Percentiles rank a stretch among this genome's conserved stretches.
Conservation (phyloP, 2,329 filamentous ascomycete species). For the Fusarium papillatum region DNA sequence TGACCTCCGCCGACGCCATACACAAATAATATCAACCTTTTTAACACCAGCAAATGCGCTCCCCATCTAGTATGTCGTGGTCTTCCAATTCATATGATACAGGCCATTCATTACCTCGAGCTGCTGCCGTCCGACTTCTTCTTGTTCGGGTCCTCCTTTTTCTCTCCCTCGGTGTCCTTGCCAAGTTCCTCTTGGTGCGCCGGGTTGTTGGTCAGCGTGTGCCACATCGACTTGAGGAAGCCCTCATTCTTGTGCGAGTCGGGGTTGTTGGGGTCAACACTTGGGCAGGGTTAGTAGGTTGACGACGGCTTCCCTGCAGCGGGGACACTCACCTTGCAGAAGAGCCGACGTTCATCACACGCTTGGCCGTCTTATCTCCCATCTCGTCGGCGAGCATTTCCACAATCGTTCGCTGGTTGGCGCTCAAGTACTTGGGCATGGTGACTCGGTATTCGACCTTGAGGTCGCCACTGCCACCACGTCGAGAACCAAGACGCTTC, state of each 20-base stretch:
- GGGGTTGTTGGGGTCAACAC: constrained; percentile 44
- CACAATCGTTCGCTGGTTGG: constrained; percentile 92
- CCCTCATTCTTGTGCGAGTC: constrained; percentile 83
- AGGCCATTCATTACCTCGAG: constrained; percentile 42
- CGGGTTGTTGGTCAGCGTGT: constrained; percentile 86
- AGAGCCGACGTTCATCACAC: constrained; percentile 85
- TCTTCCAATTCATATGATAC: constrained; percentile 38
- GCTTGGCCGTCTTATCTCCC: constrained; percentile 90
- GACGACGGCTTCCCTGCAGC: neutral
- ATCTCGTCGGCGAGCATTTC: constrained; percentile 98
- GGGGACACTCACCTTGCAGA: constrained; percentile 47
- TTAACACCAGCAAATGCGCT: constrained; percentile 55
- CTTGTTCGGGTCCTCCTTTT: constrained; percentile 38
- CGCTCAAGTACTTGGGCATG: constrained; percentile 94
- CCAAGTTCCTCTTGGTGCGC: constrained; percentile 58
- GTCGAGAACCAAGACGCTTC: constrained; percentile 82
- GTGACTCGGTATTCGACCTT: constrained; percentile 94
- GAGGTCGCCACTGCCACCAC: constrained; percentile 82
- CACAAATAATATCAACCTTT: constrained; percentile 49
- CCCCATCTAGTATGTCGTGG: constrained; percentile 40
- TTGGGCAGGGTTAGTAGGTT: constrained; percentile 19
- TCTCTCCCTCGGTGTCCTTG: constrained; percentile 37
- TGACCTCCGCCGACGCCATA: constrained; percentile 46
- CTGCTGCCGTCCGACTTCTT: constrained; percentile 47
- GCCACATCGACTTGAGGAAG: constrained; percentile 94